phyloP scores from a whole-genome alignment of 257 asterid species.

The Schizonepeta tenuifolia region DNA sequence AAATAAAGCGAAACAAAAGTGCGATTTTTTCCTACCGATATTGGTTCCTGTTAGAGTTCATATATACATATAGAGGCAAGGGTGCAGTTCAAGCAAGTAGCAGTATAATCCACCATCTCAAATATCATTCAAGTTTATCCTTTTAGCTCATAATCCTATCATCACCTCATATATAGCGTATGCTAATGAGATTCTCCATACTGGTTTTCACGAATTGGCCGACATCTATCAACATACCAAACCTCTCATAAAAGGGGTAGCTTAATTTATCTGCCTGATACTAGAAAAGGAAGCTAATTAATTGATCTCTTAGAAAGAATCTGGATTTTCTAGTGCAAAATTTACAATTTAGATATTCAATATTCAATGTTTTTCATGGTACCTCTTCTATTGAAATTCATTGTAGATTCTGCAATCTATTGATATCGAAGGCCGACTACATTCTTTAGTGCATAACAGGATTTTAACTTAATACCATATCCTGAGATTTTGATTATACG shows the following conservation, averaged over 20 bases:
- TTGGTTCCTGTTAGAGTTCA: neutral
- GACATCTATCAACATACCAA: neutral
- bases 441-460: slow-evolving; percentile 6
- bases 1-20: slow-evolving; percentile 4
- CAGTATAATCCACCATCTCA: neutral
- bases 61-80: neutral
- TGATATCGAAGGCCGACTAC: neutral
- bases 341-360: neutral
- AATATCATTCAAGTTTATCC: neutral
- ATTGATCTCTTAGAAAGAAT: neutral
- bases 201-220: neutral
- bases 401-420: no score
- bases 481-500: neutral
- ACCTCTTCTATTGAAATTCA: no score
- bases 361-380: neutral
- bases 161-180: neutral
- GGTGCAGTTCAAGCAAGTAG: neutral
- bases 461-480: neutral
- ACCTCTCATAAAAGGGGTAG: neutral
- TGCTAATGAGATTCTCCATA: neutral
- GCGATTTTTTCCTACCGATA: neutral
- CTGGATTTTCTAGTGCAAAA: neutral
- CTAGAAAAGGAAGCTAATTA: neutral
- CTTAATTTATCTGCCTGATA: neutral
- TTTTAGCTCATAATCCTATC: neutral